These are phyloP conservation scores for Acacia acuminata DNA, from an alignment of 306 rosid genomes.

Conservation along the genomic window DNA sequence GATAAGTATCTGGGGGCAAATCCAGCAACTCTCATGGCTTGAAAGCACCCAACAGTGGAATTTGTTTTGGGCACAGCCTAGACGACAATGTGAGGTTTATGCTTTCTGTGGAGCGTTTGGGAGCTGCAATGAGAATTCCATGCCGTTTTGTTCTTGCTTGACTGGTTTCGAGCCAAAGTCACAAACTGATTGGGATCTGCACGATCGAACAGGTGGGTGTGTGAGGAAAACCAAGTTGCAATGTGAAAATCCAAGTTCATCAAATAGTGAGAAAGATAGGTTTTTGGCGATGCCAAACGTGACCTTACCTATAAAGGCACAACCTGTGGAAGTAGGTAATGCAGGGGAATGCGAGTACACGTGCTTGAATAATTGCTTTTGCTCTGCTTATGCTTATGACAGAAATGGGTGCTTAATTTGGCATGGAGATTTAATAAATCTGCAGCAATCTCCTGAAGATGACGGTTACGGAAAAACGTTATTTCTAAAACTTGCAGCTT, in stretches of 20 bases:
- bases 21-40: conserved; percentile 31
- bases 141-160: conserved; percentile 42
- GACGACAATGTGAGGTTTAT: conserved; percentile 45
- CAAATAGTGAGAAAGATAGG: conserved; percentile 38
- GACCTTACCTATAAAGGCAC: conserved; percentile 36
- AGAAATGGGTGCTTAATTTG: conserved; percentile 49
- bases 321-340: conserved; percentile 30
- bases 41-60: conserved; percentile 8
- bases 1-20: conserved; percentile 45
- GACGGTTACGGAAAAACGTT: conserved; percentile 41
- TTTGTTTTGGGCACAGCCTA: conserved; percentile 44
- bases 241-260: conserved; percentile 32
- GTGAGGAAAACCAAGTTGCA: conserved; percentile 29
- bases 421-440: conserved; percentile 53
- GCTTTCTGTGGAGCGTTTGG: conserved; percentile 56
- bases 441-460: conserved; percentile 47
- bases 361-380: conserved; percentile 52
- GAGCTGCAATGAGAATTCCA: conserved; percentile 31
- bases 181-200: conserved; percentile 36
- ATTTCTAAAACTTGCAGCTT: conserved; percentile 68
- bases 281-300: conserved; percentile 37
- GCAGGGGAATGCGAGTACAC: conserved; percentile 43
- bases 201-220: conserved; percentile 52
- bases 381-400: conserved; percentile 60
- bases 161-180: conserved; percentile 45